These are phyloP conservation scores for Colletotrichum sp. DNA, from an alignment of 2,329 filamentous ascomycete species.

Conservation along the genomic window DNA sequence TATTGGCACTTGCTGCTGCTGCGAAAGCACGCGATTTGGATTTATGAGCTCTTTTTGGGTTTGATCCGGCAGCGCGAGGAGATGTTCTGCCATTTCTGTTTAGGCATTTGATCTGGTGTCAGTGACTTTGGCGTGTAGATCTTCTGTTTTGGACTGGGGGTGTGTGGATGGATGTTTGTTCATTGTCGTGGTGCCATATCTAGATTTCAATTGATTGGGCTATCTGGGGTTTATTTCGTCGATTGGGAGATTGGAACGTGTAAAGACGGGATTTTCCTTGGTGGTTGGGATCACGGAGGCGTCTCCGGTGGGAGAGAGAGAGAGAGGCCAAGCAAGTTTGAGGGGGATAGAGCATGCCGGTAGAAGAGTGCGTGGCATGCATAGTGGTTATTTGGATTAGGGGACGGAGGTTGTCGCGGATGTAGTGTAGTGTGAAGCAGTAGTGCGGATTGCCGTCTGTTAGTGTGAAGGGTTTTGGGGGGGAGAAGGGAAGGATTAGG, in stretches of 20 bases:
- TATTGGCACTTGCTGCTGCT: background rate
- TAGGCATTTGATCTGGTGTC: background rate
- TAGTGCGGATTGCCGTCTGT: background rate
- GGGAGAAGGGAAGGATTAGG: background rate
- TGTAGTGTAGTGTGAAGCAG: constrained; percentile 5
- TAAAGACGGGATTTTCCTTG: background rate
- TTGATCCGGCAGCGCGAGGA: background rate
- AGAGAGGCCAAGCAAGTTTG: background rate
- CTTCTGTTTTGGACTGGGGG: background rate
- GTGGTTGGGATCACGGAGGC: background rate
- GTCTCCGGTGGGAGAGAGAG: background rate
- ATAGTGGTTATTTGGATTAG: background rate
- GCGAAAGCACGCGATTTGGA: background rate
- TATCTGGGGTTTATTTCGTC: background rate
- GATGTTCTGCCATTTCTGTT: background rate
- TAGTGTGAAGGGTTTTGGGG: background rate
- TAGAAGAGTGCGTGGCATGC: background rate
- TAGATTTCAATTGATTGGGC: background rate
- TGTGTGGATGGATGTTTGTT: background rate
- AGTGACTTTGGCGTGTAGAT: background rate
- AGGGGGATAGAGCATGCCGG: background rate
- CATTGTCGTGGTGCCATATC: background rate
- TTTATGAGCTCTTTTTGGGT: background rate
- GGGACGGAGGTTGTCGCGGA: constrained; percentile 5
- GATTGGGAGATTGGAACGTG: background rate